These are phyloP conservation scores for Annulohypoxylon bovei DNA, from an alignment of 495 filamentous ascomycete species.

Conservation along the genomic window DNA sequence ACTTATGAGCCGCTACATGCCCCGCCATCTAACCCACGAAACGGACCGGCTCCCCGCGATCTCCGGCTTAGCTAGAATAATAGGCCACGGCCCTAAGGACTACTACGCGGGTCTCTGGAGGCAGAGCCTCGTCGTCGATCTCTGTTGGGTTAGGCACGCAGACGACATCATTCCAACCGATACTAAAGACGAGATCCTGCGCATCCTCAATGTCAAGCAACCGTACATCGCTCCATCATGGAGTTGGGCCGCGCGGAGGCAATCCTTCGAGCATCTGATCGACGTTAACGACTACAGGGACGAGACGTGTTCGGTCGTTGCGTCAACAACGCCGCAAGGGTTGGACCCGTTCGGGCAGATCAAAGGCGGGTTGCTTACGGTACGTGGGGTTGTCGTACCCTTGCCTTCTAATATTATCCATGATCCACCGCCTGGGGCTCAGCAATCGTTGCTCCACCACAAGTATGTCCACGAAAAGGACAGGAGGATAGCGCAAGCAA, in stretches of 20 bases:
- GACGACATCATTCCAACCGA: neutral
- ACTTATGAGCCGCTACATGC: neutral
- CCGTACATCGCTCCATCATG: neutral
- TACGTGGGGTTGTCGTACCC: neutral
- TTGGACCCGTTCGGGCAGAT: neutral
- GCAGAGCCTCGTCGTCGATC: neutral
- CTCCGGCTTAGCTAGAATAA: neutral
- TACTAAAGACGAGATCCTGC: neutral
- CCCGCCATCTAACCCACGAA: neutral
- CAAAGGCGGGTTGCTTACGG: neutral
- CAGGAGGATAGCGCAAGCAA: neutral
- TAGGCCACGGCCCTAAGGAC: neutral
- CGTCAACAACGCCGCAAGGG: neutral
- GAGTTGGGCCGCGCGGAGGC: neutral
- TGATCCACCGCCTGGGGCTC: neutral
- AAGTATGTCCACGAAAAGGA: neutral
- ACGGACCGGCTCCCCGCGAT: neutral
- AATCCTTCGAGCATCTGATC: neutral
- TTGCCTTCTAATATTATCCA: neutral
- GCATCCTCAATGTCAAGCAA: neutral
- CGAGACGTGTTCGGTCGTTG: neutral
- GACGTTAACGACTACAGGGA: neutral
- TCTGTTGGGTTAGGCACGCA: neutral
- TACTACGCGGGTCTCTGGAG: neutral
- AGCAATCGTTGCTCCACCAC: neutral